These are phyloP conservation scores for Candolleomyces aberdarensis DNA, from an alignment of 768 basidiomycete species.

Conservation along the genomic window DNA sequence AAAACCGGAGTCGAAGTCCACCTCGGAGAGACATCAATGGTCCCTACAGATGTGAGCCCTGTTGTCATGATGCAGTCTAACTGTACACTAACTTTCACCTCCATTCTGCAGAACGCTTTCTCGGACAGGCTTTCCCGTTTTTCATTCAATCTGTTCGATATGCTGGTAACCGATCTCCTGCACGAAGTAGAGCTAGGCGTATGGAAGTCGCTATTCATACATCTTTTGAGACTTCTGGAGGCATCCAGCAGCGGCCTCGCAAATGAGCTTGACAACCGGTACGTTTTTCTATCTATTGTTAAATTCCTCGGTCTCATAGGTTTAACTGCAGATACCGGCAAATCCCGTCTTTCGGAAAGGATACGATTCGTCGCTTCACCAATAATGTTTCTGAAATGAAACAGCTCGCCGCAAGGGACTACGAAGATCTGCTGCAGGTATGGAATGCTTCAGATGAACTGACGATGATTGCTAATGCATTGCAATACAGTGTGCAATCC, in stretches of 20 bases:
- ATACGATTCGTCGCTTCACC: conserved; percentile 29
- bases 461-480: background rate
- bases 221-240: conserved; percentile 29
- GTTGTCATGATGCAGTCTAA: background rate
- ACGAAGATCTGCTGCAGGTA: conserved; percentile 38
- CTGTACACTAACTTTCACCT: conserved; percentile 7
- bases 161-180: conserved; percentile 29
- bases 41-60: background rate
- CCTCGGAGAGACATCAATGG: background rate
- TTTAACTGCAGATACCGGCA: conserved; percentile 14
- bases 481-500: conserved; percentile 27
- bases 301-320: too few relatives aligned
- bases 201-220: conserved; percentile 33
- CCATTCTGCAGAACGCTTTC: conserved; percentile 28
- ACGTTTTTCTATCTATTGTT: background rate
- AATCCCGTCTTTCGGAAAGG: conserved; percentile 23
- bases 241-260: conserved; percentile 8
- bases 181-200: conserved; percentile 39
- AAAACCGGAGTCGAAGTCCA: too few relatives aligned
- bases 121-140: conserved; percentile 10
- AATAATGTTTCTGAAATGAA: conserved; percentile 28
- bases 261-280: conserved; percentile 20
- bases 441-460: background rate
- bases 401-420: conserved; percentile 32
- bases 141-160: conserved; percentile 21